phyloP scores from a whole-genome alignment of 805 yeast genomes.

The Saturnispora diversa region DNA sequence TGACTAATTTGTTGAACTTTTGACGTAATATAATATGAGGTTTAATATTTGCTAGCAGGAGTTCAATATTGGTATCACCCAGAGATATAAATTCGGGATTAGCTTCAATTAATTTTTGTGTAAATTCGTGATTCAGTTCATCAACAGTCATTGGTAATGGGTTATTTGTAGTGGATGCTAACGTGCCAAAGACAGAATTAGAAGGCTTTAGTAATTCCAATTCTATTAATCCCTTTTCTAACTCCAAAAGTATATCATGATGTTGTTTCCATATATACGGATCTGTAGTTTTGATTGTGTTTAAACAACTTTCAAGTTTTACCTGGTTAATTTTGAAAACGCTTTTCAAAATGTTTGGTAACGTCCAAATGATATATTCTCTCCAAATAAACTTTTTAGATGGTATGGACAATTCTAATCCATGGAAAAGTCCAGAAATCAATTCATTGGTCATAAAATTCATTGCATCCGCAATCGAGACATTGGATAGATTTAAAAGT shows the following conservation, averaged over 20 bases:
- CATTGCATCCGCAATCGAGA: constrained; percentile 26
- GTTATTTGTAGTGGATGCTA: constrained; percentile 3
- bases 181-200: constrained; percentile 8
- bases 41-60: constrained; percentile 41
- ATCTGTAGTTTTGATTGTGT: constrained; percentile 20
- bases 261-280: constrained; percentile 11
- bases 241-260: constrained; percentile 14
- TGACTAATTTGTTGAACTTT: constrained; percentile 31
- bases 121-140: constrained; percentile 16
- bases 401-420: constrained; percentile 19
- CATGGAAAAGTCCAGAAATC: constrained; percentile 23
- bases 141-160: constrained; percentile 8
- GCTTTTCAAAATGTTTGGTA: constrained; percentile 22
- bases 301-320: constrained; percentile 18
- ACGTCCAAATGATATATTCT: constrained; percentile 22
- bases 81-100: constrained; percentile 42
- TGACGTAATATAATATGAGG: constrained; percentile 39
- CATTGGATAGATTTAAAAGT: constrained; percentile 24
- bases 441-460: constrained; percentile 26
- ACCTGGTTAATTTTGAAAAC: constrained; percentile 26
- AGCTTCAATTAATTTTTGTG: constrained; percentile 27
- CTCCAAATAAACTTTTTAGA: constrained; percentile 22
- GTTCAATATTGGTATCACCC: constrained; percentile 46
- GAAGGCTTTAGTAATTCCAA: constrained; percentile 19
- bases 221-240: constrained; percentile 18